A percentile compares a stretch with the other conserved stretches of the same genome.
Evolutionary conservation across 2,329 filamentous ascomycete genomes (phyloP).

Genomic region (Blastomyces gilchristii): DNA sequence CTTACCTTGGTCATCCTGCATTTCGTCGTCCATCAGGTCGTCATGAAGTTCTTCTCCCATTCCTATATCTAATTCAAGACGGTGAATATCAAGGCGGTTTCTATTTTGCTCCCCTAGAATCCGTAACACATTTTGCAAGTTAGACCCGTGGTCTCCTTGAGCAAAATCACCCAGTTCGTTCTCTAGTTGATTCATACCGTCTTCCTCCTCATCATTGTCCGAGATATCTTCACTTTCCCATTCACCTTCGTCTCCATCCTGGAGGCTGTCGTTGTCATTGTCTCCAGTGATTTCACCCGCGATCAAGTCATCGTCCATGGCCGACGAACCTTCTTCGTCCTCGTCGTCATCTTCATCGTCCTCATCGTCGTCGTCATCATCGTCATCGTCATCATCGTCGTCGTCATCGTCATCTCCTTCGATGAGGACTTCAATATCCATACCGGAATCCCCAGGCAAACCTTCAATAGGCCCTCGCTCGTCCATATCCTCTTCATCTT

Average conservation of each 20-base stretch:
- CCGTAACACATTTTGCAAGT: slow-evolving; percentile 39
- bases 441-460: slow-evolving; percentile 48
- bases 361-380: slow-evolving; percentile 45
- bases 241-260: slow-evolving; percentile 39
- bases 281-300: slow-evolving; percentile 47
- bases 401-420: slow-evolving; percentile 55
- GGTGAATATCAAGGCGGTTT: slow-evolving; percentile 32
- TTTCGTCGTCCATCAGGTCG: slow-evolving; percentile 41
- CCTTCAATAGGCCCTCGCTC: slow-evolving; percentile 66
- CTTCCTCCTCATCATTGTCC: slow-evolving; percentile 35
- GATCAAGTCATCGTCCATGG: slow-evolving; percentile 46
- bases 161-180: slow-evolving; percentile 33
- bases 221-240: slow-evolving; percentile 42
- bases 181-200: slow-evolving; percentile 35
- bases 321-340: slow-evolving; percentile 50
- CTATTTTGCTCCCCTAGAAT: slow-evolving; percentile 29
- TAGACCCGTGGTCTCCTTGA: slow-evolving; percentile 32
- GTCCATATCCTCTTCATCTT: slow-evolving; percentile 69
- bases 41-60: slow-evolving; percentile 41
- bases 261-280: slow-evolving; percentile 43
- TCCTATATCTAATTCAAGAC: slow-evolving; percentile 35
- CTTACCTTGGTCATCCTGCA: slow-evolving; percentile 48
- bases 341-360: slow-evolving; percentile 49
- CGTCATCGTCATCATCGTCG: slow-evolving; percentile 49
- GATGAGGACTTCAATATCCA: slow-evolving; percentile 82